phyloP scores from a whole-genome alignment of 345 rosid genomes.

The Raphanus raphanistrum region DNA sequence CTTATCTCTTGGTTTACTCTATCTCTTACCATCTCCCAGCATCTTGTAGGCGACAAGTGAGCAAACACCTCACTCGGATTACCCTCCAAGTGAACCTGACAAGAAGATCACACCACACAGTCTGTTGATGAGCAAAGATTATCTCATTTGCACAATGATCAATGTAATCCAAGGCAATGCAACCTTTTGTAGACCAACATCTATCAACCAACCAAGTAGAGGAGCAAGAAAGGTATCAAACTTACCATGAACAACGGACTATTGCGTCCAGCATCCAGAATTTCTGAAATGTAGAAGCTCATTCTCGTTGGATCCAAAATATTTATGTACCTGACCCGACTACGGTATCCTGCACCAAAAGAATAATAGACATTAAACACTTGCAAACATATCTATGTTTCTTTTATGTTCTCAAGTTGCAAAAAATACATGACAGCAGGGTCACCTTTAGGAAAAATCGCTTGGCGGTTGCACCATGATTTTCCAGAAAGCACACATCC shows the following conservation, averaged over 20 bases:
- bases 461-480: conserved; percentile 80
- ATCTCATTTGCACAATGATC: conserved; percentile 1
- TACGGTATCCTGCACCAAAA: conserved; percentile 78
- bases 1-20: conserved; percentile 89
- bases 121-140: background rate
- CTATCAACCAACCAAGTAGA: too few species aligned
- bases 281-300: conserved; percentile 86
- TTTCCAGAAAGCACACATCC: conserved; percentile 83
- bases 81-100: conserved; percentile 84
- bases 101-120: conserved; percentile 27
- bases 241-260: conserved; percentile 85
- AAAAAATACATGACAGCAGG: background rate
- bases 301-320: conserved; percentile 78
- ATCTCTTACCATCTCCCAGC: conserved; percentile 99
- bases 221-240: background rate
- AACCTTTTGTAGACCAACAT: background rate
- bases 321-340: conserved; percentile 79
- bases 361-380: conserved; percentile 17
- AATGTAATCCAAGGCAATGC: conserved; percentile 7
- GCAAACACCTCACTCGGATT: conserved; percentile 77
- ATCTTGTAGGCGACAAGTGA: conserved; percentile 75
- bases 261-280: conserved; percentile 67
- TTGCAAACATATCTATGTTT: background rate
- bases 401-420: conserved; percentile 1
- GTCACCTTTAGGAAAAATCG: conserved; percentile 90